These are phyloP conservation scores for Scutellaria baicalensis DNA, from an alignment of 257 asterid species.

Conservation along the genomic window DNA sequence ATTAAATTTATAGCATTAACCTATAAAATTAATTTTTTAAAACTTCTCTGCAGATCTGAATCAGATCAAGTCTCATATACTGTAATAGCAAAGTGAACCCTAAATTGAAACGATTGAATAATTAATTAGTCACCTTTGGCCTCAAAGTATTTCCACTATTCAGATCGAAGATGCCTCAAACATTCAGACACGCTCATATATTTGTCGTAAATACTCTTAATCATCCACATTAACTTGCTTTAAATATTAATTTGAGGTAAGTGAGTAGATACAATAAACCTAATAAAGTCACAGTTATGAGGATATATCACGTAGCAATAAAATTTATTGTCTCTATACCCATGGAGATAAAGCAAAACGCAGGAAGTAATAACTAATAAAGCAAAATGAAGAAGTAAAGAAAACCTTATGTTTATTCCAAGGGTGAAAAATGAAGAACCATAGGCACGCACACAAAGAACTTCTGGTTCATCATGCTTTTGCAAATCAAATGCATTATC, in stretches of 20 bases:
- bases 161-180: not conserved
- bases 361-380: constrained; percentile 2
- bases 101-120: not conserved
- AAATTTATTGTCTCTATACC: not conserved
- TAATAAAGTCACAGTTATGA: not conserved
- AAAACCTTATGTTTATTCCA: constrained; percentile 88
- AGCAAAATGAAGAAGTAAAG: not conserved
- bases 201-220: not conserved
- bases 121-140: not conserved
- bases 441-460: constrained; percentile 82
- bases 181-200: not conserved
- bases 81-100: not conserved
- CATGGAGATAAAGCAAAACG: not conserved
- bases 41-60: not conserved
- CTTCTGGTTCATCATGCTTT: constrained; percentile 71
- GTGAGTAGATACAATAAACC: not conserved
- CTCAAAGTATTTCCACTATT: not conserved
- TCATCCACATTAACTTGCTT: not conserved
- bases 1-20: not conserved
- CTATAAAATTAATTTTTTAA: not conserved
- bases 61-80: not conserved
- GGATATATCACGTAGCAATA: not conserved
- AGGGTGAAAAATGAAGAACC: constrained; percentile 93
- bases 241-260: not conserved
- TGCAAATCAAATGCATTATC: constrained; percentile 32